Conservation (phyloP, 768 basidiomycete species). For the Lactarius deliciosus region DNA sequence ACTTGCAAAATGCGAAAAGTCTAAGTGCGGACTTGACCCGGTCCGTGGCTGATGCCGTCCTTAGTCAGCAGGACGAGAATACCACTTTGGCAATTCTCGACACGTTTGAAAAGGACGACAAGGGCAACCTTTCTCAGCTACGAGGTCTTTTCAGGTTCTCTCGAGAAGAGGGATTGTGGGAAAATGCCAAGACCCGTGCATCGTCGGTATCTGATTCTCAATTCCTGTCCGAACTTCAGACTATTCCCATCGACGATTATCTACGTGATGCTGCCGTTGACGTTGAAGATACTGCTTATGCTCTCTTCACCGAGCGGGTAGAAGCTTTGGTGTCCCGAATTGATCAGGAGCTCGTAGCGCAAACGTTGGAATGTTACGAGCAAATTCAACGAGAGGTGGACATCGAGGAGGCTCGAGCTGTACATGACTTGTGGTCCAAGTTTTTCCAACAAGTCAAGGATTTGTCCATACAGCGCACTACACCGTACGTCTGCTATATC, state of each 20-base stretch:
- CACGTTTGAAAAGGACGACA: background rate
- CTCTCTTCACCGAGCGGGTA: constrained; percentile 2
- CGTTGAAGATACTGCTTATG: background rate
- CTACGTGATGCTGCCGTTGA: background rate
- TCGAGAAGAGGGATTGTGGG: constrained; percentile 5
- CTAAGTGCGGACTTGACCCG: background rate
- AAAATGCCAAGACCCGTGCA: background rate
- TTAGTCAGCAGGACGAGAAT: background rate
- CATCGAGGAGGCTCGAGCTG: background rate
- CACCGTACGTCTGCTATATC: background rate
- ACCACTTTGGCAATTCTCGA: background rate
- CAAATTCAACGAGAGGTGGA: constrained; percentile 8
- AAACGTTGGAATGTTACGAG: constrained; percentile 6
- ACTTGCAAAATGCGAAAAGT: background rate
- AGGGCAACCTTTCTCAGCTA: background rate
- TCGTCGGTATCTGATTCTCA: background rate
- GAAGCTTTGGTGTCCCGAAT: constrained; percentile 1
- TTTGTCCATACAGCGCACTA: background rate
- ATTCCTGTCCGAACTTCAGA: constrained; percentile 8
- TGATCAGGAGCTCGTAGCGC: background rate
- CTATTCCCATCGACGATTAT: background rate
- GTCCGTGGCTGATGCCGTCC: background rate
- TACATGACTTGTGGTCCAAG: background rate
- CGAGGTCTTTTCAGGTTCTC: background rate
- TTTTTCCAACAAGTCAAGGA: constrained; percentile 2